Conservation (phyloP, 2,329 filamentous ascomycete genomes). For the Diaporthe velutina region DNA sequence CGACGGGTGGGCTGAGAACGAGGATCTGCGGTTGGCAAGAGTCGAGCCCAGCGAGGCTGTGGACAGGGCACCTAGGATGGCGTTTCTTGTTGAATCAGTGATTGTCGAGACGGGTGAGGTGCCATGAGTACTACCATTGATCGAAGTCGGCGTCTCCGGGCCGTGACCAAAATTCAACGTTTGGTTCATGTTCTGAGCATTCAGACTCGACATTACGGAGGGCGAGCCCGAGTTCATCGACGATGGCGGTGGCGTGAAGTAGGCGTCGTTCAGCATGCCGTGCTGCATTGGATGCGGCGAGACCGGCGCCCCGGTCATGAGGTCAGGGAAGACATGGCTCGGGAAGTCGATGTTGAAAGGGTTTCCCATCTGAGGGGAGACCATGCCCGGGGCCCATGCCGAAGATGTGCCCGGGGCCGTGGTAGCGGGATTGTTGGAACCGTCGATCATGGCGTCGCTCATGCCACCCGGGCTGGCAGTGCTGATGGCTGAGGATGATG, state of each 20-base stretch:
- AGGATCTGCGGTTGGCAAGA: constrained; percentile 74
- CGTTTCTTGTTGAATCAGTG: constrained; percentile 73
- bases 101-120: constrained; percentile 73
- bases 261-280: constrained; percentile 79
- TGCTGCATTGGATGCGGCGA: constrained; percentile 82
- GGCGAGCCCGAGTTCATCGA: constrained; percentile 79
- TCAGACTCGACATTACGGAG: constrained; percentile 75
- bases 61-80: constrained; percentile 71
- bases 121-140: constrained; percentile 73
- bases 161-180: constrained; percentile 73
- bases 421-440: constrained; percentile 73
- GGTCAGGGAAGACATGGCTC: constrained; percentile 81
- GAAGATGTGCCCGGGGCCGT: constrained; percentile 64
- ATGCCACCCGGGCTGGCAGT: constrained; percentile 92
- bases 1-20: constrained; percentile 67
- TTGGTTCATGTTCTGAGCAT: constrained; percentile 73
- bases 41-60: constrained; percentile 62
- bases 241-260: constrained; percentile 82
- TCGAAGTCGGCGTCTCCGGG: constrained; percentile 80
- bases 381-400: constrained; percentile 79
- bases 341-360: constrained; percentile 83
- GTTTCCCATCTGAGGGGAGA: constrained; percentile 76
- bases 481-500: constrained; percentile 95
- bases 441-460: constrained; percentile 92
- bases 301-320: constrained; percentile 77